Evolutionary conservation across 805 yeast species (phyloP).

Genomic region (Sugiyamaella smithiae): DNA sequence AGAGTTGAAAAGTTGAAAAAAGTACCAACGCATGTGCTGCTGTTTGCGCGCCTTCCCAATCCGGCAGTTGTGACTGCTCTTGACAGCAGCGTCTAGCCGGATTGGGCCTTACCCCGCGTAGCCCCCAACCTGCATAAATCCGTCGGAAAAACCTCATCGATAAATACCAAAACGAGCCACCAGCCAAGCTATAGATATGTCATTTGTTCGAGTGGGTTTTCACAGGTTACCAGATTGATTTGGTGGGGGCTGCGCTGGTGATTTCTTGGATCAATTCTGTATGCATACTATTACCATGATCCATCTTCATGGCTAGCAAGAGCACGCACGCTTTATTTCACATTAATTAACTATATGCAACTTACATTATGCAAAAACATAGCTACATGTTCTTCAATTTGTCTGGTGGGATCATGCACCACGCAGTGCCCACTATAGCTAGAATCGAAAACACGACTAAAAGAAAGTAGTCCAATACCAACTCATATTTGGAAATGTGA

Average conservation of each 20-base stretch:
- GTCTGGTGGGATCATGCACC: constrained; percentile 14
- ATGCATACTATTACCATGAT: too few relatives aligned
- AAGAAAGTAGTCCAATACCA: constrained; percentile 40
- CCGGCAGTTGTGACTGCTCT: background rate
- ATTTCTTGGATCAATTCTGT: too few relatives aligned
- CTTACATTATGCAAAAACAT: too few relatives aligned
- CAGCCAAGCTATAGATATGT: too few relatives aligned
- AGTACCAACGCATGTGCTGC: background rate
- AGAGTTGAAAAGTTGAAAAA: constrained; percentile 1
- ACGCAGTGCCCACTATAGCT: constrained; percentile 56
- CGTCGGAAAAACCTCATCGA: too few relatives aligned
- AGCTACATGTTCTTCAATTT: background rate
- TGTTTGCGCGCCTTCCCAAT: background rate
- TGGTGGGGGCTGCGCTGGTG: too few relatives aligned
- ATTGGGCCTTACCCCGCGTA: background rate
- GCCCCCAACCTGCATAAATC: constrained; percentile 6
- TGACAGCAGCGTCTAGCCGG: background rate
- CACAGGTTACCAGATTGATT: too few relatives aligned
- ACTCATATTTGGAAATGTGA: constrained; percentile 43
- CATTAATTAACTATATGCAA: too few relatives aligned
- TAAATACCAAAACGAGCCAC: too few relatives aligned
- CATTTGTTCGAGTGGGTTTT: too few relatives aligned
- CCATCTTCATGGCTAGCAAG: too few relatives aligned
- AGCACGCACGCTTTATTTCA: too few relatives aligned
- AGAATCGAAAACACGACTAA: constrained; percentile 45